These are phyloP conservation scores for Curvularia eragrostidis DNA, from an alignment of 2,329 filamentous ascomycete genomes.

Conservation along the genomic window DNA sequence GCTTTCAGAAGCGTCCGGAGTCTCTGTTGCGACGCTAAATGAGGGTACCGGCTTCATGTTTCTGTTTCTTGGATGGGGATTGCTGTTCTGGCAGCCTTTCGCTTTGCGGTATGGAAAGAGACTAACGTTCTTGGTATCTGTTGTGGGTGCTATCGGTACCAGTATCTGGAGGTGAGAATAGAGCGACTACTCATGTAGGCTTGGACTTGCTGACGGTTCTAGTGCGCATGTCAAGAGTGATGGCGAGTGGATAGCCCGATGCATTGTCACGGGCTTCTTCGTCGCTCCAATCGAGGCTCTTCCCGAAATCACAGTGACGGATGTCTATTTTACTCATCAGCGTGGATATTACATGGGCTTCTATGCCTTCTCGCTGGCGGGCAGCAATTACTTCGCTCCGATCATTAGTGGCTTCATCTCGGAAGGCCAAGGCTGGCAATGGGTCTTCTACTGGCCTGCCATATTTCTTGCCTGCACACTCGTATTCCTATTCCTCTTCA, in stretches of 20 bases:
- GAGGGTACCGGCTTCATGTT: slow-evolving; percentile 62
- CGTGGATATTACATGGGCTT: slow-evolving; percentile 42
- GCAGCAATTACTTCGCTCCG: slow-evolving; percentile 48
- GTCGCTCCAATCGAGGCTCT: slow-evolving; percentile 59
- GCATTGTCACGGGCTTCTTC: slow-evolving; percentile 57
- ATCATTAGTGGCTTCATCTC: slow-evolving; percentile 48
- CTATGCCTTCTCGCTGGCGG: slow-evolving; percentile 43
- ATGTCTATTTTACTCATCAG: slow-evolving; percentile 50
- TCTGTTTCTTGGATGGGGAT: slow-evolving; percentile 59
- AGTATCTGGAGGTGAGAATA: slow-evolving; percentile 52
- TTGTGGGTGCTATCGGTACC: slow-evolving; percentile 49
- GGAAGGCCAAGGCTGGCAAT: slow-evolving; percentile 45
- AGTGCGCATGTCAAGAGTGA: slow-evolving; percentile 53
- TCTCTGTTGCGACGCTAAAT: slow-evolving; percentile 56
- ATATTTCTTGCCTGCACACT: slow-evolving; percentile 60
- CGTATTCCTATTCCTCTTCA: slow-evolving; percentile 63
- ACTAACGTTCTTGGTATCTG: slow-evolving; percentile 56
- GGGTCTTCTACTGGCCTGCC: slow-evolving; percentile 59
- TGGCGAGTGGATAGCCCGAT: slow-evolving; percentile 57
- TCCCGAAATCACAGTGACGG: slow-evolving; percentile 55
- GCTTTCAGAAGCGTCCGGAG: slow-evolving; percentile 56
- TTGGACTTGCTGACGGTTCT: slow-evolving; percentile 35
- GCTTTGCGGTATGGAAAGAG: slow-evolving; percentile 62
- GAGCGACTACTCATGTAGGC: background rate
- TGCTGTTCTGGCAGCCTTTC: slow-evolving; percentile 61